Base-by-base conservation (phyloP, 352 stramenopile genomes). In the Phytophthora nicotianae region DNA sequence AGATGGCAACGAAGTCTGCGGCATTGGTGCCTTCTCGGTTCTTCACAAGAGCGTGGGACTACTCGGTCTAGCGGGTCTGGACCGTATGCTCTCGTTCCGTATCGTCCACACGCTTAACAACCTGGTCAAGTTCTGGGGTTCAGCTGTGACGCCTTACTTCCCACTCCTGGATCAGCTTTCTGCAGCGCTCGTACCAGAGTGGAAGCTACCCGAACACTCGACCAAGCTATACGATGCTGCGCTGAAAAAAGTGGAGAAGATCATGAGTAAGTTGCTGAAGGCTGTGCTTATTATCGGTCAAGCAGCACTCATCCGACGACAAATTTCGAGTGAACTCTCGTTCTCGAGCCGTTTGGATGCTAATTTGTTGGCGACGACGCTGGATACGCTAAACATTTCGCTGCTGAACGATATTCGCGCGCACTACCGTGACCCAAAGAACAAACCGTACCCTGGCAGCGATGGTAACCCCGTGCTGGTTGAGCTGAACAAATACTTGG, bases 51-150 rank as follows among this genome's bases (percentile, higher is more conserved):
- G 89, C 42, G 88, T 98, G 24, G 95, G 95, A 0, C 62, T 98
- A 53, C 68, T 96, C 17, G 95, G 96, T 16, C 80, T 98, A 5
- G 77, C 81, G n/a, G 95, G 92, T 11, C 68, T 98, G 3, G 91
- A 98, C 62, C 82, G 93, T 14, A 91, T 98, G 75, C 84, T 98
- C 5, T 96, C 86, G 20, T 97, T 96, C 72, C 88, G 89, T 32
- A 96, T 96, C 43, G 86, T 98, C 43, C 88, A 98, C 48, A 96
- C 91, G 23, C 81, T 98, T 11, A 97, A 98, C 76, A 95, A 94
- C 43, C 88, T 98, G 62, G 84, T 98, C 41, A 97, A 97, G 68
- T 98, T 96, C 69, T 98, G 92, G 81, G 83, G 75, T 3, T 88
- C 87, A 14, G 86, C 89, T 7, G 90, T 98, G 32, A 89, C 84